phyloP scores from a whole-genome alignment of 169 alveolate species.

The Eimeria brunetti region DNA sequence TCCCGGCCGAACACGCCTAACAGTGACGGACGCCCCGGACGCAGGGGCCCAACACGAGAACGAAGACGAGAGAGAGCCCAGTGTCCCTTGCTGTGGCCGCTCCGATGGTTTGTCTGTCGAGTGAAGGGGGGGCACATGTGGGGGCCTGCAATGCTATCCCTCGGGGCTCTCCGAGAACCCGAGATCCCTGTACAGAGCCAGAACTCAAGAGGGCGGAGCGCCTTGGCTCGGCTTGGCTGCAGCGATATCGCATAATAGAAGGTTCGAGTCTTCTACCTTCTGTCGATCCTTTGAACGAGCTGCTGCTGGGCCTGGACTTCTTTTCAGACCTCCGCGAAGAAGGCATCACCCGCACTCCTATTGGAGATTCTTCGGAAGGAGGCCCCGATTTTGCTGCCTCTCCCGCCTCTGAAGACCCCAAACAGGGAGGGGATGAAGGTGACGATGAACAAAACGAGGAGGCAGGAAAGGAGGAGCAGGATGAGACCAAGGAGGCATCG shows the following conservation, averaged over 20 bases:
- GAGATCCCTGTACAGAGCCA: background rate
- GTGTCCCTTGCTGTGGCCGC: background rate
- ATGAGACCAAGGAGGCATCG: background rate
- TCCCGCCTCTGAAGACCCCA: background rate
- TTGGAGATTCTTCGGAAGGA: background rate
- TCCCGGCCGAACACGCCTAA: background rate
- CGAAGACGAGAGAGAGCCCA: background rate
- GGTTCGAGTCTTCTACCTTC: slow-evolving; percentile 67
- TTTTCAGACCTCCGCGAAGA: slow-evolving; percentile 75
- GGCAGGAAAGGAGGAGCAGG: background rate
- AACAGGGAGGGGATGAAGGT: background rate
- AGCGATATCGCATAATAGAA: slow-evolving; percentile 73
- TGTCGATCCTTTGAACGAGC: slow-evolving; percentile 68
- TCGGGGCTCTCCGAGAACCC: background rate
- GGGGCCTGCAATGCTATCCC: background rate
- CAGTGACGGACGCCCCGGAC: background rate
- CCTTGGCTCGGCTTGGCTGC: slow-evolving; percentile 66
- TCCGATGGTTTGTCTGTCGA: slow-evolving; percentile 24
- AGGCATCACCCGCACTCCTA: background rate
- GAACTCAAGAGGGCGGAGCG: slow-evolving; percentile 54
- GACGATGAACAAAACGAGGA: background rate
- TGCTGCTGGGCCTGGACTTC: slow-evolving; percentile 75
- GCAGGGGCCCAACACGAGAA: slow-evolving; percentile 3
- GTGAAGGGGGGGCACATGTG: slow-evolving; percentile 16
- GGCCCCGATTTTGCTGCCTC: background rate